phyloP scores from a whole-genome alignment of 192 early-diverging fungal species.

The Backusella macrospora region DNA sequence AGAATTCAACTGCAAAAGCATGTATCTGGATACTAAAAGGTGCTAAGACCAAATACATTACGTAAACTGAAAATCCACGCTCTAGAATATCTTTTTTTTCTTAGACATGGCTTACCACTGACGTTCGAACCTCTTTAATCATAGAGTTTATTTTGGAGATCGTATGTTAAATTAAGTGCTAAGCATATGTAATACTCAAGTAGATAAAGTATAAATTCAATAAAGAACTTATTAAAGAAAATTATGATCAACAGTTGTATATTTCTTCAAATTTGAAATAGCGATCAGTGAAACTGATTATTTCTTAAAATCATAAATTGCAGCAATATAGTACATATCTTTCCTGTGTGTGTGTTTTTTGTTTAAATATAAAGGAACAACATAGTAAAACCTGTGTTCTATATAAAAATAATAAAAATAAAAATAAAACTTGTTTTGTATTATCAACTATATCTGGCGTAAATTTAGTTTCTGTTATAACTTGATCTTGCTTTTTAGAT shows the following conservation, averaged over 20 bases:
- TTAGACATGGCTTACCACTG: neutral
- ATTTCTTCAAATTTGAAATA: neutral
- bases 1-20: neutral
- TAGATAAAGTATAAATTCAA: neutral
- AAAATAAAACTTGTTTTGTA: neutral
- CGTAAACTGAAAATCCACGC: neutral
- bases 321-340: neutral
- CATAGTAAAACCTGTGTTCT: neutral
- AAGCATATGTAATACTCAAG: neutral
- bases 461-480: neutral
- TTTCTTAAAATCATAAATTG: neutral
- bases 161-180: neutral
- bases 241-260: neutral
- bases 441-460: neutral
- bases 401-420: too few species aligned
- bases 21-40: neutral
- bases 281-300: neutral
- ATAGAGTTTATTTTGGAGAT: neutral
- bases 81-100: constrained; percentile 1
- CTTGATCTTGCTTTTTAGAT: neutral
- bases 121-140: neutral
- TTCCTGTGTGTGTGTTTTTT: neutral
- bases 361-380: neutral
- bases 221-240: too few species aligned
- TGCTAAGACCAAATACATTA: neutral